Conservation (phyloP, 2,329 filamentous ascomycete species). For the Lachnellula cervina region DNA sequence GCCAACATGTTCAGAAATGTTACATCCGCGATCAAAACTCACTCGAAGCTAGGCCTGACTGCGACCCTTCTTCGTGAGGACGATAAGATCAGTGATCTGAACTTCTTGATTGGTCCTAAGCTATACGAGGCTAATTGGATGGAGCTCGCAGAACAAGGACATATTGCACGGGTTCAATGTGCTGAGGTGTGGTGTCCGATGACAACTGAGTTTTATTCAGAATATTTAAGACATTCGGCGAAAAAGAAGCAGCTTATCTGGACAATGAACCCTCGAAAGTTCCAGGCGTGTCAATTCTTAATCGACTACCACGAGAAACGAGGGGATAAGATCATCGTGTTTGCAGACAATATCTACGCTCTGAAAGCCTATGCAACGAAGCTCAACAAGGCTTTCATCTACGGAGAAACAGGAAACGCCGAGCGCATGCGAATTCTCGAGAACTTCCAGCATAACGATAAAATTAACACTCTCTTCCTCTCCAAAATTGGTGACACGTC, state of each 20-base stretch:
- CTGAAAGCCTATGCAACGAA: constrained; percentile 80
- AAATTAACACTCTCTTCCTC: constrained; percentile 87
- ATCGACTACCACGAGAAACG: constrained; percentile 95
- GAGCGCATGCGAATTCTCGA: constrained; percentile 85
- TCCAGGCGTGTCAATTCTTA: constrained; percentile 95
- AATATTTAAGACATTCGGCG: constrained; percentile 73
- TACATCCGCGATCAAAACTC: constrained; percentile 86
- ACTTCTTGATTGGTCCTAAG: constrained; percentile 96
- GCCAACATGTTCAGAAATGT: constrained; percentile 95
- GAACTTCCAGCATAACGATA: constrained; percentile 90
- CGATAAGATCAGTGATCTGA: constrained; percentile 95
- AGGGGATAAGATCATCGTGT: constrained; percentile 97
- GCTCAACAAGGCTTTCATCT: constrained; percentile 84
- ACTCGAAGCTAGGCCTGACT: constrained; percentile 91
- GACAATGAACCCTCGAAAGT: constrained; percentile 97
- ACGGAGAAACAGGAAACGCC: constrained; percentile 77
- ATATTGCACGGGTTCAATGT: constrained; percentile 95
- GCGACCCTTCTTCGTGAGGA: constrained; percentile 93
- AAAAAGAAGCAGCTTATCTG: constrained; percentile 69
- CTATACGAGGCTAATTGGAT: constrained; percentile 99
- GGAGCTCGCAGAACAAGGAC: constrained; percentile 92
- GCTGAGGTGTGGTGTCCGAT: constrained; percentile 99
- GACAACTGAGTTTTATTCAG: constrained; percentile 96
- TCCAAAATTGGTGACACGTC: constrained; percentile 98
- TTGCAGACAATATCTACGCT: constrained; percentile 95